Evolutionary conservation across 257 asterid species (phyloP).

Genomic region (Solanum sitiens): DNA sequence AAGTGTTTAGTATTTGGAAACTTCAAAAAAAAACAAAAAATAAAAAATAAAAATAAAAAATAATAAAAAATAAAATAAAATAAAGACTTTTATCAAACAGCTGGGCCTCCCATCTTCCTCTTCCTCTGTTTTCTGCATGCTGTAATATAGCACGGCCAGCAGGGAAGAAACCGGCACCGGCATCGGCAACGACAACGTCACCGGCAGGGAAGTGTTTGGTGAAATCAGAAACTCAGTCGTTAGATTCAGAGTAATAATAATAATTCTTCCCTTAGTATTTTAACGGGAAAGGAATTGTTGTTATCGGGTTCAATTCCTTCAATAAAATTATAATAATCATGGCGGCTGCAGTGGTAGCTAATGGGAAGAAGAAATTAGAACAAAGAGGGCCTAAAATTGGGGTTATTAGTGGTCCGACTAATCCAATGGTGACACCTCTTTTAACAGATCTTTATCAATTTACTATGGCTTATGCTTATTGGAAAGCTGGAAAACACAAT

Average conservation of each 20-base stretch:
- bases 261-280: neutral
- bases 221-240: neutral
- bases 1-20: neutral
- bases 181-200: neutral
- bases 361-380: neutral
- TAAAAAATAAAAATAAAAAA: no score
- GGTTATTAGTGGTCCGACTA: constrained; percentile 51
- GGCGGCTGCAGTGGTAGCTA: neutral
- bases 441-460: constrained; percentile 96
- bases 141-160: neutral
- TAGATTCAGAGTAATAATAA: neutral
- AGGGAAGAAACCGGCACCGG: neutral
- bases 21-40: neutral
- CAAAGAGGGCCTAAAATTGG: neutral
- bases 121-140: neutral
- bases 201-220: neutral
- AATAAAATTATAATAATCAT: neutral
- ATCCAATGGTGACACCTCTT: constrained; percentile 96
- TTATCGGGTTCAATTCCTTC: neutral
- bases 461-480: constrained; percentile 96
- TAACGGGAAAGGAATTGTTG: neutral
- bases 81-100: neutral
- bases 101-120: neutral
- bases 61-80: neutral
- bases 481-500: constrained; percentile 87